These are phyloP conservation scores for Fagopyrum homotropicum DNA, from an alignment of 148 eudicot genomes.

Conservation along the genomic window DNA sequence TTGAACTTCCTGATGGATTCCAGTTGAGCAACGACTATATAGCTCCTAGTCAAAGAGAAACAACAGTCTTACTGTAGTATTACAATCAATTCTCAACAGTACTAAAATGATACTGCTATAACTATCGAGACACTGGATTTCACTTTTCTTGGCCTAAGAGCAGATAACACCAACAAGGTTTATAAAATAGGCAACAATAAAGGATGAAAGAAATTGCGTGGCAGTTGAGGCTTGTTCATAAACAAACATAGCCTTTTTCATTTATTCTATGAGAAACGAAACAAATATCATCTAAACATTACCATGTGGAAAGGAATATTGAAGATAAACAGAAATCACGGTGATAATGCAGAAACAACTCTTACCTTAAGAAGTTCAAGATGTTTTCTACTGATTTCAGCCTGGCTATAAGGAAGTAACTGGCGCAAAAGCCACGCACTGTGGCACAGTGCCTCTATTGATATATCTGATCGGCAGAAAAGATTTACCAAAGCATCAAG, in stretches of 20 bases:
- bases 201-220: not conserved
- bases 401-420: slow-evolving; percentile 84
- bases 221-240: slow-evolving; percentile 2
- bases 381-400: slow-evolving; percentile 67
- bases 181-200: not conserved
- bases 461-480: slow-evolving; percentile 74
- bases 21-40: slow-evolving; percentile 17
- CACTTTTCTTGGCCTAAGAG: not conserved
- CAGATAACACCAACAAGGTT: not conserved
- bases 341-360: slow-evolving; percentile 5
- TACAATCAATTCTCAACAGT: not conserved
- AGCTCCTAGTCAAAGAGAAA: not conserved
- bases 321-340: not conserved
- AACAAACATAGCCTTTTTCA: not conserved
- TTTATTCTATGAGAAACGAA: slow-evolving; percentile 1
- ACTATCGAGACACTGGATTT: not conserved
- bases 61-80: not conserved
- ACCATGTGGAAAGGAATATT: not conserved
- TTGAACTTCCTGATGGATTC: slow-evolving; percentile 51
- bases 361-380: slow-evolving; percentile 65
- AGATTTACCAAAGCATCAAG: slow-evolving; percentile 93
- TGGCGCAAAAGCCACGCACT: slow-evolving; percentile 99
- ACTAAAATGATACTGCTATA: not conserved
- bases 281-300: not conserved
- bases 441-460: slow-evolving; percentile 85